Evolutionary conservation across 805 yeast genomes (phyloP), one percentile per base, ranked within the genome.

Genomic region (Candida railenensis): DNA sequence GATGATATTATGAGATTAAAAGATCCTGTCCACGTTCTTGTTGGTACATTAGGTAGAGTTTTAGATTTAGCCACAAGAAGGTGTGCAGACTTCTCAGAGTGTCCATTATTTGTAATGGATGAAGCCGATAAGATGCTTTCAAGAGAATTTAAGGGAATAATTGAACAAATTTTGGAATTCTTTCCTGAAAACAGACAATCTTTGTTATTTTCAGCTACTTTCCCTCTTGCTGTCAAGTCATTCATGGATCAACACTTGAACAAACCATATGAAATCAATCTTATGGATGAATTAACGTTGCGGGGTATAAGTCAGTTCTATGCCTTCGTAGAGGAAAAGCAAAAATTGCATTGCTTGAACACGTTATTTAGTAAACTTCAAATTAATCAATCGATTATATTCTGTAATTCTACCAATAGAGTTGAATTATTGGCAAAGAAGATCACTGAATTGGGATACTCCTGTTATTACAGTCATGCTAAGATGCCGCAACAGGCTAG

Each of bases 31-130:
- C 98, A 94, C 66, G 81, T 94, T 37, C 73, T 94, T 50, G 99
- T 94, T 37, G 99, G 97, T 54, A 94, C 99, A 30, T 98, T 98
- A 2, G 99, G 99, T 57, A 85, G 99, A 76, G 91, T 94, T 34
- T 78, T 94, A 50, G 99, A 94, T 69, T 80, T 94, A 62, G 97
- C 97, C 4, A 79, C 90, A 28, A 85, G 96, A 74, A 77, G 80
- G 45, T 76, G 92, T 46, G 96, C 96, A 11, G 96, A 92, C 62
- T 79, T 94, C 49, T 82, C 88, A 46, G 87, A 85, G 51, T 89
- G 96, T 69, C 84, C 87, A 39, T 76, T 89, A 65, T 90, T 94
- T 65, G 84, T 95, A 45, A 90, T 94, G 97, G 99, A 94, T 68
- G 99, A 94, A 76, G 99, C 99, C 48, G 99, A 94, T 69, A 94